Evolutionary conservation across 441 rosid species (phyloP), one percentile per base, ranked within the genome.

Genomic region (Gossypium schwendimanii): DNA sequence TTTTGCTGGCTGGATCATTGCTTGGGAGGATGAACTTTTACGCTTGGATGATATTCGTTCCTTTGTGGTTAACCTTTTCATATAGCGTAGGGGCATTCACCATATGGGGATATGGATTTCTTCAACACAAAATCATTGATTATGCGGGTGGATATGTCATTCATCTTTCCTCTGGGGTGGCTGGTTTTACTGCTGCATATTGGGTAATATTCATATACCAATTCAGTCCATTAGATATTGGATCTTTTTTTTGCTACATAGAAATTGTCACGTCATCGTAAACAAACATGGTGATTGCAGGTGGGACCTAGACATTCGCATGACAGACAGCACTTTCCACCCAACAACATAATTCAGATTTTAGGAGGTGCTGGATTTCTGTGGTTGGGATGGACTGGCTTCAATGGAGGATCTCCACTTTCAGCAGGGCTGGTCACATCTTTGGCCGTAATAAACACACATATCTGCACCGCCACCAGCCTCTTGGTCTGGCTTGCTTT

Each of bases 341-440:
- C 89, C 11, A 87, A 87, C 76, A 85, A 82, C 75, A 84, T 87
- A 75, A 77, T 87, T 54, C 87, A 78, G 8, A 75, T 85, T 84
- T 61, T 87, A 39, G 89, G 82, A 63, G 90, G 89, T 1, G 90
- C 90, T 14, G 92, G 92, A 41, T 80, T 89, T 69, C 77, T 87
- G 20, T 87, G 89, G 94, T 20, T 87, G 10, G 94, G 94, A 44
- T 87, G 91, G 90, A 87, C 87, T 0, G 94, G 91, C 0, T 89
- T 86, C 84, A 89, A 87, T 47, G 94, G 94, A 3, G 90, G 94
- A 4, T 70, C 89, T 28, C 88, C 90, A 5, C 83, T 82, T 69
- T 67, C 75, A 0, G 87, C 77, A 0, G 80, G 80, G 3, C 6
- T 33, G 6, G 58, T 77, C 2, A 70, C 91, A 6, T 81, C 90